Conservation (phyloP, 306 rosid species). For the Trifolium pratense region DNA sequence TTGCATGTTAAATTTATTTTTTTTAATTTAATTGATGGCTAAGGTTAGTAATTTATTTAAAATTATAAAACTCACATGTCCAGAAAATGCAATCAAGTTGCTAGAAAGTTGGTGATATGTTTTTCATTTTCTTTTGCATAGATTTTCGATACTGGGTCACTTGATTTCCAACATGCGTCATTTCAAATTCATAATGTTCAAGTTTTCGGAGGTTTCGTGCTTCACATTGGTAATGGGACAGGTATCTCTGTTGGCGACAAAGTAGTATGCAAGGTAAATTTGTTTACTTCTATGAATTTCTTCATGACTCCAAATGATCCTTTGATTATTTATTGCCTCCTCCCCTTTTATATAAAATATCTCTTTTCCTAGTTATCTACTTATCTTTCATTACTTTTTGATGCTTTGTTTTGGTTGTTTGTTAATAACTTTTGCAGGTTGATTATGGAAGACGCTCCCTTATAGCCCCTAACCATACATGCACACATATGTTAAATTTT, state of each 20-base stretch:
- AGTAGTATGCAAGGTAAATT: constrained; percentile 77
- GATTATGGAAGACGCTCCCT: constrained; percentile 82
- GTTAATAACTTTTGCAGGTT: constrained; percentile 60
- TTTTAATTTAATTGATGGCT: not conserved
- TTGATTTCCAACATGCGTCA: constrained; percentile 63
- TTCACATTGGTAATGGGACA: constrained; percentile 82
- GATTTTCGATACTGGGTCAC: constrained; percentile 93
- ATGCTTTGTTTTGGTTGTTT: constrained; percentile 1
- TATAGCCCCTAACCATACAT: constrained; percentile 96
- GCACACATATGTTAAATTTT: constrained; percentile 96
- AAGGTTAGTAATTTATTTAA: not conserved
- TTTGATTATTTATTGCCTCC: constrained; percentile 25
- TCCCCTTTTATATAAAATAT: constrained; percentile 30
- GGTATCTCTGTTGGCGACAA: constrained; percentile 79
- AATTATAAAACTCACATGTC: constrained; percentile 14
- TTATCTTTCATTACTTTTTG: constrained; percentile 7
- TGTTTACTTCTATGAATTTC: constrained; percentile 9
- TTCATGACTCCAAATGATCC: not conserved
- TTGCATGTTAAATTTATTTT: constrained; percentile 30
- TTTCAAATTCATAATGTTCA: constrained; percentile 85
- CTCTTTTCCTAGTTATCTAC: not conserved
- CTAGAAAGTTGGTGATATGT: constrained; percentile 30
- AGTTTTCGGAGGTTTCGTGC: constrained; percentile 82
- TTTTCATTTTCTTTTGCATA: constrained; percentile 33
- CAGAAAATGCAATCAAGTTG: constrained; percentile 3